Evolutionary conservation across 2,329 filamentous ascomycete genomes (phyloP).

Genomic region (Geosmithia putterillii): DNA sequence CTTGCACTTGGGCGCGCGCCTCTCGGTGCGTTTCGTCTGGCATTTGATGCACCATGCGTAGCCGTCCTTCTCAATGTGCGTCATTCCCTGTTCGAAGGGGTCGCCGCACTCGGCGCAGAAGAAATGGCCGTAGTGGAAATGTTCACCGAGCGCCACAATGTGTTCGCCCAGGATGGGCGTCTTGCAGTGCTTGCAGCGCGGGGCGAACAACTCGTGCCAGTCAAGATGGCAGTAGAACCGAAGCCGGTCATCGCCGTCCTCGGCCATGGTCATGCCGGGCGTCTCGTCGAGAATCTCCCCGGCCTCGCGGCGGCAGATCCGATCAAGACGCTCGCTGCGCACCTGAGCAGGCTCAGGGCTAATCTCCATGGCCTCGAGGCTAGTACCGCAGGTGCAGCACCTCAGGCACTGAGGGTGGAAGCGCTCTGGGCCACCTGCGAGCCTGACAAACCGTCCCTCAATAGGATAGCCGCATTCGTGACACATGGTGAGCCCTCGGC

Average conservation of each 20-base stretch:
- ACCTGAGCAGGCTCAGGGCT: conserved; percentile 75
- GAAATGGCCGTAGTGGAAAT: conserved; percentile 96
- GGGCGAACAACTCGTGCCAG: conserved; percentile 90
- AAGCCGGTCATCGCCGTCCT: conserved; percentile 60
- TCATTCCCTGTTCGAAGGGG: conserved; percentile 65
- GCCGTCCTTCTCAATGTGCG: conserved; percentile 84
- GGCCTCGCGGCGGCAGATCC: conserved; percentile 50
- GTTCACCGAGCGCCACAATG: conserved; percentile 82
- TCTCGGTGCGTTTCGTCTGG: conserved; percentile 82
- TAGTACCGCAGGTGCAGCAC: conserved; percentile 77
- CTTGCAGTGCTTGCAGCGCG: conserved; percentile 88
- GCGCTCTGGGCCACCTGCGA: conserved; percentile 58
- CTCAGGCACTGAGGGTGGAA: conserved; percentile 92
- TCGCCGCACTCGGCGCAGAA: conserved; percentile 98
- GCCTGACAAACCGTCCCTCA: conserved; percentile 77
- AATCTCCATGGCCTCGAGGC: conserved; percentile 90
- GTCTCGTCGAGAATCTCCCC: conserved; percentile 50
- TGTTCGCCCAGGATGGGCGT: conserved; percentile 95
- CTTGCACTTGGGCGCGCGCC: conserved; percentile 76
- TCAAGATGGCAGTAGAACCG: conserved; percentile 98
- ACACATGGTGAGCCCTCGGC: conserved; percentile 56
- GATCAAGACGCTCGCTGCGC: conserved; percentile 58
- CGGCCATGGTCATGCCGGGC: conserved; percentile 50
- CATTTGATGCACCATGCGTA: conserved; percentile 95
- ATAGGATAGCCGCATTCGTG: conserved; percentile 77